Evolutionary conservation across 345 rosid species (phyloP), one percentile per base, ranked within the genome.

Genomic region (Moringa oleifera): DNA sequence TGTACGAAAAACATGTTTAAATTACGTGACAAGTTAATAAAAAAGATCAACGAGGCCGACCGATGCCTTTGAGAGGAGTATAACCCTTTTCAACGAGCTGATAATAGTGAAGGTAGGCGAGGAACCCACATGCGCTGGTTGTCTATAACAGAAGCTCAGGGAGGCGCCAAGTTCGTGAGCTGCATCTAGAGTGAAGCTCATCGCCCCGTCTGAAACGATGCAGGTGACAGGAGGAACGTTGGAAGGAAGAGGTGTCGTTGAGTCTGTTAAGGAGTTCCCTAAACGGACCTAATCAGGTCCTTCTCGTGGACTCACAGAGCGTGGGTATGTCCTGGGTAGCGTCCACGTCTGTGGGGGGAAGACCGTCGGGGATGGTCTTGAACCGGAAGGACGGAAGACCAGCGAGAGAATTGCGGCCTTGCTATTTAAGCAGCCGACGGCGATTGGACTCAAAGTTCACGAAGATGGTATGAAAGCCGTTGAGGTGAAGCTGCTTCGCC

Each of bases 401-500:
- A 15, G 57, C 61, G 7, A 75, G 69, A 2, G 81, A 63, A 37
- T 68, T 55, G 11, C 61, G 25, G 12, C 76, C 79, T 51, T 61
- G 33, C 16, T 80, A 73, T 18, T 61, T 68, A 51, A 73, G 65
- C 20, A 81, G 51, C 28, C 79, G 74, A 18, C 52, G 49, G 36
- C 73, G 79, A 31, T 75, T 81, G 59, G 61, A 78, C 31, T 73
- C 62, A 0, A 78, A 77, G 78, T 75, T 64, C 9, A 78, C 78
- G 28, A 81, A 81, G 41, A 77, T 81, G 36, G 78, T 66, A 28
- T 78, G 68, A 46, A 81, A 78, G 55, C 80, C 79, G 51, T 20
- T 63, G 2, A 17, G 49, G 61, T 71, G 77, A 13, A 81, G 75
- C 6, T 78, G 68, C 53, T 81, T 75, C 20, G 85, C 83, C 7